Evolutionary conservation across 1,284 basidiomycete species (phyloP).

Genomic region (Moesziomyces sp.): DNA sequence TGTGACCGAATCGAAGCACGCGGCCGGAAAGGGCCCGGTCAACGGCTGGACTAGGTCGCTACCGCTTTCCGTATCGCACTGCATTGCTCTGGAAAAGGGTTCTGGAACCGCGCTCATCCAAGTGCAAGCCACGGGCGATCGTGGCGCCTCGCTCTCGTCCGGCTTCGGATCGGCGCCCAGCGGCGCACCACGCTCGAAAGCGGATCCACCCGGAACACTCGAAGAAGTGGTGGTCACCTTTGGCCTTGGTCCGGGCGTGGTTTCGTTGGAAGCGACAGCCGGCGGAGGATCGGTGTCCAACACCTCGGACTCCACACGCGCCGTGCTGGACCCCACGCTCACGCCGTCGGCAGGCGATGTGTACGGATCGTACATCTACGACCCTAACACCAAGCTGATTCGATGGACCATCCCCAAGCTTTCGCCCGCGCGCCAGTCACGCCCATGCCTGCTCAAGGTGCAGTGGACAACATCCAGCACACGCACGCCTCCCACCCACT

Average conservation of each 20-base stretch:
- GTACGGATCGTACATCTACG: slow-evolving; percentile 51
- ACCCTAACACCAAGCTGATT: slow-evolving; percentile 42
- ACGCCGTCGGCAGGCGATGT: slow-evolving; percentile 13
- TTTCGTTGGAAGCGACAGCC: slow-evolving; percentile 49
- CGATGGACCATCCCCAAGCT: slow-evolving; percentile 52
- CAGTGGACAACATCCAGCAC: slow-evolving; percentile 31
- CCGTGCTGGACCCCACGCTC: slow-evolving; percentile 2
- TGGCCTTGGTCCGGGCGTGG: slow-evolving; percentile 46
- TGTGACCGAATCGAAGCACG: slow-evolving; percentile 2
- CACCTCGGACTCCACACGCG: slow-evolving; percentile 1
- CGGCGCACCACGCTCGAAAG: slow-evolving; percentile 3
- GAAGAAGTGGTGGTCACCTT: slow-evolving; percentile 54
- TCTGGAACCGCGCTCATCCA: slow-evolving; percentile 23
- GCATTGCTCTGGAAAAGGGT: slow-evolving; percentile 28
- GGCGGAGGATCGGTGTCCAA: slow-evolving; percentile 23
- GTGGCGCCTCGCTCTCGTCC: slow-evolving; percentile 8
- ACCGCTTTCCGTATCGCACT: slow-evolving; percentile 15
- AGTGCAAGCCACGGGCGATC: slow-evolving; percentile 15
- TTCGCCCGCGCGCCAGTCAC: not conserved
- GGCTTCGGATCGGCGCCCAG: not conserved
- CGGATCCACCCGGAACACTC: slow-evolving; percentile 19
- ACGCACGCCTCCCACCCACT: slow-evolving; percentile 70
- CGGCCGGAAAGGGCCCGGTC: slow-evolving; percentile 11
- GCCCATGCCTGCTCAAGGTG: slow-evolving; percentile 38
- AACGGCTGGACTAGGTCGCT: slow-evolving; percentile 33